A percentile compares a stretch with the other conserved stretches of the same genome.
These are phyloP conservation scores for Fusarium scirpi DNA, from an alignment of 2,329 filamentous ascomycete species.

Conservation along the genomic window DNA sequence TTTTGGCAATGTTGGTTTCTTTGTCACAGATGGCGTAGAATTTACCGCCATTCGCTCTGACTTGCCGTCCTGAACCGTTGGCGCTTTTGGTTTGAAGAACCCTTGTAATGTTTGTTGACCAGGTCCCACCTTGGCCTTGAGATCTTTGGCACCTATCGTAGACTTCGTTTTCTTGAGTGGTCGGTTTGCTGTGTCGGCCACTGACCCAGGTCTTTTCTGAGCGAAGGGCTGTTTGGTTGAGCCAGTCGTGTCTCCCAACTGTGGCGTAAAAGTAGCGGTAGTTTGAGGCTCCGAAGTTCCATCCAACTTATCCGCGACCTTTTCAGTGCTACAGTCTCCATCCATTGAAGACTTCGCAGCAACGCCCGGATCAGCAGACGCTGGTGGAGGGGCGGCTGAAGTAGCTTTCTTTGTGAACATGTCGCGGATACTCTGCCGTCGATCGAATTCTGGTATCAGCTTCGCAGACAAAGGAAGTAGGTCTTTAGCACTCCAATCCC, in stretches of 20 bases:
- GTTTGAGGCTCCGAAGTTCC: conserved; percentile 2
- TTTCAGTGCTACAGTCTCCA: not conserved
- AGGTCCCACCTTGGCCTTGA: conserved; percentile 50
- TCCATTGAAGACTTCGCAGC: not conserved
- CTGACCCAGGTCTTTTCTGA: conserved; percentile 36
- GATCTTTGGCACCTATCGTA: conserved; percentile 31
- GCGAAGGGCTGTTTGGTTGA: conserved; percentile 2
- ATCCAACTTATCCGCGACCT: not conserved
- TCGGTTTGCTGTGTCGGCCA: conserved; percentile 13
- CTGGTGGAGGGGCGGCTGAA: conserved; percentile 16
- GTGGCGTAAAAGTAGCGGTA: not conserved
- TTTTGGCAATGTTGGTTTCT: conserved; percentile 16
- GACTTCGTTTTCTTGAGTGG: conserved; percentile 47
- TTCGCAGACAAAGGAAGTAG: conserved; percentile 81
- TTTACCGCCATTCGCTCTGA: conserved; percentile 6
- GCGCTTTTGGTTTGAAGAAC: conserved; percentile 75
- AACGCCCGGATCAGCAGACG: conserved; percentile 4
- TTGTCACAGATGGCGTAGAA: conserved; percentile 32
- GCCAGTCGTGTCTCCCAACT: not conserved
- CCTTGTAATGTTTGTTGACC: conserved; percentile 74
- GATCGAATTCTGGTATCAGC: conserved; percentile 88
- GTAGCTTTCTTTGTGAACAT: conserved; percentile 76
- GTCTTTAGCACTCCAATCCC: conserved; percentile 75
- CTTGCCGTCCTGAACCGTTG: conserved; percentile 23
- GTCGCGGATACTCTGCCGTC: conserved; percentile 85